Base-by-base conservation (phyloP, 805 yeast genomes). In the Nakazawaea holstii region DNA sequence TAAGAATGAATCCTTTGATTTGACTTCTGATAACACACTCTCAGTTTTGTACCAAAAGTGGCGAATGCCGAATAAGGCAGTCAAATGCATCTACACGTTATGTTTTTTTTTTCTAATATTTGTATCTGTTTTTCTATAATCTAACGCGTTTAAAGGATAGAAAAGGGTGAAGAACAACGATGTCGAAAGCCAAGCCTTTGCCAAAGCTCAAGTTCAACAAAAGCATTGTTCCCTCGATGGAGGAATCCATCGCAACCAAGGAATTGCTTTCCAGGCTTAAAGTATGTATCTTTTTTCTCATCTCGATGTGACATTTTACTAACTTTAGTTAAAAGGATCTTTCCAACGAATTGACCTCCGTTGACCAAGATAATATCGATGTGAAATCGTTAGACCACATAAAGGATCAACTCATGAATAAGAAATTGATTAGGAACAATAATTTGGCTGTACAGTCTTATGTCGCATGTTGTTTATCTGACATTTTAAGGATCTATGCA, bases 401-500 rank as follows among this genome's bases (percentile, higher is more conserved):
- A 13, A 76, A 78, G 46, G 64, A 61, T 26, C 82, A 79, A 39
- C 66, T 89, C 33, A 68, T 77, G 13, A 77, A 77, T 55, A 74
- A 72, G 49, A 87, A 84, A 54, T 65, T 87, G 11, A 50, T 85
- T 2, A 69, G 66, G 32, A 84, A 82, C 57, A 72, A 77, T 42
- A 88, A 87, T 57, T 49, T 60, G 3, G 94, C 92, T 5, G 80
- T 90, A 7, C 84, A 81, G 53, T 79, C 91, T 0, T 78, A 71
- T 49, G 76, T 76, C 1, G 81, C 94, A 7, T 84, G 95, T 57
- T 82, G 94, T 52, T 52, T 89, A 7, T 73, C 89, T 6, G 96
- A 90, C 59, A 69, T 91, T 8, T 64, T 90, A 37, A 70, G 96
- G 49, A 62, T 91, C 13, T 84, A 74, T 57, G 97, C 96, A 0